phyloP scores from a whole-genome alignment of 768 basidiomycete species.

The Tricholoma bakamatsutake region DNA sequence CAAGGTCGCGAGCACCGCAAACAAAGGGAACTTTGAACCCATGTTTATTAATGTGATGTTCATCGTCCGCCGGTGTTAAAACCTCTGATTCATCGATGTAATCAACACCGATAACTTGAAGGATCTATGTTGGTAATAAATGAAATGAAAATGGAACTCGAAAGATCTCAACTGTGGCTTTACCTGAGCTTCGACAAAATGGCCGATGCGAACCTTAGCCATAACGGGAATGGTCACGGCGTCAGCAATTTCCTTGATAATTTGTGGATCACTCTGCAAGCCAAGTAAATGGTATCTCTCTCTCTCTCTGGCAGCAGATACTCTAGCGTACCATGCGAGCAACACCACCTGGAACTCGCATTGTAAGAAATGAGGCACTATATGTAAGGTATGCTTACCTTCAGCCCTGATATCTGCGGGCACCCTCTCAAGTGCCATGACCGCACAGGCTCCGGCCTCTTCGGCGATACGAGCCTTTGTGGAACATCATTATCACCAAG shows the following conservation, averaged over 20 bases:
- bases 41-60: constrained; percentile 97
- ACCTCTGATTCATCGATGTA: constrained; percentile 97
- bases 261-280: constrained; percentile 78
- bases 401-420: constrained; percentile 90
- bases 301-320: neutral
- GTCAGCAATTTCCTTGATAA: constrained; percentile 95
- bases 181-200: constrained; percentile 95
- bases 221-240: constrained; percentile 97
- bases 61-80: constrained; percentile 92
- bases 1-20: constrained; percentile 91
- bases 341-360: constrained; percentile 58
- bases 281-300: constrained; percentile 11
- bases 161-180: constrained; percentile 8
- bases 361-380: neutral
- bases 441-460: constrained; percentile 95
- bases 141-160: constrained; percentile 5
- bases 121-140: constrained; percentile 49
- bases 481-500: constrained; percentile 5
- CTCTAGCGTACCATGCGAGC: constrained; percentile 77
- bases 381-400: constrained; percentile 29
- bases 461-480: constrained; percentile 90
- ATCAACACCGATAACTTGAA: constrained; percentile 92
- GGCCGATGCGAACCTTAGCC: constrained; percentile 94
- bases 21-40: constrained; percentile 94
- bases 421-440: constrained; percentile 95